Evolutionary conservation across 1,284 basidiomycete genomes (phyloP), one percentile per base, ranked within the genome.

Genomic region (Neonothopanus nambi): DNA sequence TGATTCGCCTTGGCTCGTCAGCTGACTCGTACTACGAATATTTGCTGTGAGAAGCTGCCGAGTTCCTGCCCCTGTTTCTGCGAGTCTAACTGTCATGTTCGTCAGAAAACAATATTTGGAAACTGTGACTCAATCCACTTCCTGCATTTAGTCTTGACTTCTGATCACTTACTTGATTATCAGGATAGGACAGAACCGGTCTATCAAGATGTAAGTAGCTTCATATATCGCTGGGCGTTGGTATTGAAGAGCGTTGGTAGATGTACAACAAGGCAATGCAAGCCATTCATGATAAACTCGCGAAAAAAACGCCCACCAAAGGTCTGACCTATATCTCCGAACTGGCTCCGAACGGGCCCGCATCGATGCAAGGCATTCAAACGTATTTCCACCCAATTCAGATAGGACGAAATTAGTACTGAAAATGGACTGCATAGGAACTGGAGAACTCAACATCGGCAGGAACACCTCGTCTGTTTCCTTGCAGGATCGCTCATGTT

Each of bases 11-110:
- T 2, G 93, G 93, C 0, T 93, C 89, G 2, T 78, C 92, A 18
- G 92, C 89, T 13, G 93, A 96, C 70, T 92, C 90, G 5, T 96
- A 89, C 71, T 96, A 95, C 67, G 93, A 95, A 68, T 93, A 93
- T 66, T 74, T 95, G n/a, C 68, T 92, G 80, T 88, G 60, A 67
- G 81, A 70, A 0, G 15, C 17, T 17, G 9, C 38, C 37, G 35
- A 37, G 41, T 23, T 33, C 18, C 46, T 49, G n/a, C n/a, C n/a
- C 20, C 41, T 13, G 47, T 26, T 42, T 17, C 38, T 24, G n/a
- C 46, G 15, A 24, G 20, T 54, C 50, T 42, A 38, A 15, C 20
- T 2, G 40, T 43, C 48, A 17, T 28, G 5, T 5, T 55, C 17
- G 5, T 20, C 55, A 87, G 85, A 56, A 92, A 92, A 61, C 85